These are phyloP conservation scores for Ettlia oleoabundans DNA, from an alignment of 139 green algal species.

Conservation along the genomic window DNA sequence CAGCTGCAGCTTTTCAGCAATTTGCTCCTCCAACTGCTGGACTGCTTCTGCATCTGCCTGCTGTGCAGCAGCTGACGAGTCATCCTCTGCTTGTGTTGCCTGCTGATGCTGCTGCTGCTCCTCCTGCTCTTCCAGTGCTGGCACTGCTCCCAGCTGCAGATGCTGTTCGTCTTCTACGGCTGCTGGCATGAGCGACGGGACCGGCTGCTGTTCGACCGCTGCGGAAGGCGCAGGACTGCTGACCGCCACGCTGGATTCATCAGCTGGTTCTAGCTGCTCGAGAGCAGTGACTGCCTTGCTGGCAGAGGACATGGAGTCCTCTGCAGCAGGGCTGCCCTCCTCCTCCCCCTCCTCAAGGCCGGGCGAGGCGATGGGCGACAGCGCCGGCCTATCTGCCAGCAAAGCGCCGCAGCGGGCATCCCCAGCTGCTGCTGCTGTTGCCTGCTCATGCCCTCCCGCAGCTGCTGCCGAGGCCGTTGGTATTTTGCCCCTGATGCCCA, in stretches of 20 bases:
- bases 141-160: neutral
- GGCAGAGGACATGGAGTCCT: neutral
- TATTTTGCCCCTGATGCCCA: slow-evolving; percentile 28
- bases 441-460: neutral
- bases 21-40: neutral
- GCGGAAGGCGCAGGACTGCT: neutral
- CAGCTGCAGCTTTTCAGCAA: neutral
- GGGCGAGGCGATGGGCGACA: slow-evolving; percentile 2
- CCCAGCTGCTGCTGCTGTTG: neutral
- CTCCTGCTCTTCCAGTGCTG: neutral
- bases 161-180: neutral
- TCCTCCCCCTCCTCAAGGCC: neutral
- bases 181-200: neutral
- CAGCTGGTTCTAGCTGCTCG: neutral
- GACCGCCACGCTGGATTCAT: neutral
- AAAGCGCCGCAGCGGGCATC: too few species aligned
- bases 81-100: neutral
- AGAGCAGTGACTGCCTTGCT: neutral
- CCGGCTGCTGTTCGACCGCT: neutral
- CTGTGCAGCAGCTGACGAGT: neutral
- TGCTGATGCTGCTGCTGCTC: too few species aligned
- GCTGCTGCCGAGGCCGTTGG: neutral
- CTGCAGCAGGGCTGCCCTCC: neutral
- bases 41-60: neutral
- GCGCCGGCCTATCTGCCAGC: neutral